Conservation (phyloP, 768 basidiomycete genomes). For the Lyophyllum semitale region DNA sequence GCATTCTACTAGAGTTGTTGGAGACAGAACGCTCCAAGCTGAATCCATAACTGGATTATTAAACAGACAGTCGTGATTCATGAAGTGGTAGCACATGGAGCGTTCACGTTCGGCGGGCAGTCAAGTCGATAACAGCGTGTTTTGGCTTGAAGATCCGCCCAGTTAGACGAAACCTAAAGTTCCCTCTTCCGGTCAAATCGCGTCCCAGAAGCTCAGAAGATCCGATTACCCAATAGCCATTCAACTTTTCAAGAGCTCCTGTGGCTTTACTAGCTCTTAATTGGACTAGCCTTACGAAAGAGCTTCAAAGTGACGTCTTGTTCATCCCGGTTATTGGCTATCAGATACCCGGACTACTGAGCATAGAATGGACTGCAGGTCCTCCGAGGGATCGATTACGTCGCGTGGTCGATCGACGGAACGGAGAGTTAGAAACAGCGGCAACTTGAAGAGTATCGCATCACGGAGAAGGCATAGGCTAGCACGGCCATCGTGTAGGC, state of each 20-base stretch:
- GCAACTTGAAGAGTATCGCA: too few relatives aligned
- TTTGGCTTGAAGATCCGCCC: background rate
- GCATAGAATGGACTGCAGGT: background rate
- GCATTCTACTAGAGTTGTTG: background rate
- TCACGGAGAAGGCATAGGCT: constrained; percentile 1
- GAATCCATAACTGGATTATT: background rate
- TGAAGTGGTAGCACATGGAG: background rate
- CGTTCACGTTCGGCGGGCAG: background rate
- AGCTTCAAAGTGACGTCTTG: background rate
- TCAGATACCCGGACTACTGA: background rate
- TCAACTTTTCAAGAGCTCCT: background rate
- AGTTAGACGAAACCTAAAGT: too few relatives aligned
- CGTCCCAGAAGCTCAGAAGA: background rate
- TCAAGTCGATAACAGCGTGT: background rate
- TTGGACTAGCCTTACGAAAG: constrained; percentile 6
- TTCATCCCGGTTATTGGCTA: background rate
- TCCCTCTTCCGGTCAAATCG: background rate
- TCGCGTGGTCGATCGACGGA: constrained; percentile 13
- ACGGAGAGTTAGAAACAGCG: constrained; percentile 5
- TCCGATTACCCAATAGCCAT: background rate
- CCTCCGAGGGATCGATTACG: constrained; percentile 3
- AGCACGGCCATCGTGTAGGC: constrained; percentile 10
- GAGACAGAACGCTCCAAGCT: background rate
- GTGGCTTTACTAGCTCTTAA: background rate
- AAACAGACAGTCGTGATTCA: background rate